Evolutionary conservation across 306 rosid genomes (phyloP).

Genomic region (Gillenia trifoliata): DNA sequence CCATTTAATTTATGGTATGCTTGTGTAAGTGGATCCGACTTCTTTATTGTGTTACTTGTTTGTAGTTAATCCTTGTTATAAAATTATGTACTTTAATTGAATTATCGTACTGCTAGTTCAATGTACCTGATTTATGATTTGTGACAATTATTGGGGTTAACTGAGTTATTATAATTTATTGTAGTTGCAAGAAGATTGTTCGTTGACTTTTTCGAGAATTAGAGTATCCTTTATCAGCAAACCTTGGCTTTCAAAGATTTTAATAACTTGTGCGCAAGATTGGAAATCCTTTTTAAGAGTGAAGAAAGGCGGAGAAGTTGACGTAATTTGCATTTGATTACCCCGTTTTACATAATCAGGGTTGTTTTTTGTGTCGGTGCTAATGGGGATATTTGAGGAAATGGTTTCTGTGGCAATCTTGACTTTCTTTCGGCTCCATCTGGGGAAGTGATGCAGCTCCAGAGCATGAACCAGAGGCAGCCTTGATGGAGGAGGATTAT

Average conservation of each 20-base stretch:
- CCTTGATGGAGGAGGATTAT: slow-evolving; percentile 41
- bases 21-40: neutral
- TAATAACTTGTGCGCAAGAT: neutral
- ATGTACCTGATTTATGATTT: slow-evolving; percentile 9
- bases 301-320: neutral
- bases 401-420: slow-evolving; percentile 35
- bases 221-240: neutral
- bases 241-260: neutral
- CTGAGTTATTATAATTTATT: slow-evolving; percentile 1
- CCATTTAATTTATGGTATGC: neutral
- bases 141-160: neutral
- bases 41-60: neutral
- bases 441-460: slow-evolving; percentile 26
- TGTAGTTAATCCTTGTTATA: slow-evolving; percentile 5
- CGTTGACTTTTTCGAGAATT: too few relatives aligned
- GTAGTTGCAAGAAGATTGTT: slow-evolving; percentile 5
- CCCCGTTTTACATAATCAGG: neutral
- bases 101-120: slow-evolving; percentile 2
- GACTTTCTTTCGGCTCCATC: slow-evolving; percentile 34
- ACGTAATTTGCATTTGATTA: neutral
- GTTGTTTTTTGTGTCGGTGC: neutral
- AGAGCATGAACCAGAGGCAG: slow-evolving; percentile 32
- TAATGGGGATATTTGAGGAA: slow-evolving; percentile 43
- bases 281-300: neutral
- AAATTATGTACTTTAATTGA: neutral